phyloP scores from a whole-genome alignment of 1,284 basidiomycete genomes.

The Cryptococcus floricola region DNA sequence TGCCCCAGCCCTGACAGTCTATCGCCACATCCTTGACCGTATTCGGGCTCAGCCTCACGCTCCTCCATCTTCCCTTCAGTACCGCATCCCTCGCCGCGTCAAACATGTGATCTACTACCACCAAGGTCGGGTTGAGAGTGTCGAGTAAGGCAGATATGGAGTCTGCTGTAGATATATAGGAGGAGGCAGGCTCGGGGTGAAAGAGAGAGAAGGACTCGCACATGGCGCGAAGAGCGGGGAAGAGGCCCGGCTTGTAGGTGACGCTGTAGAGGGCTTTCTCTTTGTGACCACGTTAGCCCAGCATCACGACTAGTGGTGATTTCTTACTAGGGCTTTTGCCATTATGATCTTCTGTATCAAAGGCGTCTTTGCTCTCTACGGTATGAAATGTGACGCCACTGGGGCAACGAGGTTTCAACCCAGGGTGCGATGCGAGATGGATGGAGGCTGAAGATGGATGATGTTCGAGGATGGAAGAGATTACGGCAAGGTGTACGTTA shows the following conservation, averaged over 20 bases:
- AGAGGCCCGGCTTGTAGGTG: slow-evolving; percentile 4
- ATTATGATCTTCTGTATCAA: no score
- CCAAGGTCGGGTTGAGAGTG: slow-evolving; percentile 12
- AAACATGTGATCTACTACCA: slow-evolving; percentile 15
- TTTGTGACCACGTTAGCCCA: no score
- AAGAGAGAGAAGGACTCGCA: slow-evolving; percentile 1
- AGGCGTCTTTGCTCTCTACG: no score
- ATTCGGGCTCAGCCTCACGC: slow-evolving; percentile 16
- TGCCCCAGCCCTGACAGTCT: slow-evolving; percentile 6
- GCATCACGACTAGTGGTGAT: no score
- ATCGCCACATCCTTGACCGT: slow-evolving; percentile 19
- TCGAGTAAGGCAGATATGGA: slow-evolving; percentile 3
- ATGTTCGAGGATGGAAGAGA: no score
- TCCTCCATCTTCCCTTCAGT: background rate
- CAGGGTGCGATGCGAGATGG: no score
- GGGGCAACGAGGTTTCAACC: no score
- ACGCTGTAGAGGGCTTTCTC: background rate
- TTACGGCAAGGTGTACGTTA: no score
- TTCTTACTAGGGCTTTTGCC: no score
- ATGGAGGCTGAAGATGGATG: no score
- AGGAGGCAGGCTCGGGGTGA: slow-evolving; percentile 7
- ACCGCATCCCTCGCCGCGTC: slow-evolving; percentile 17
- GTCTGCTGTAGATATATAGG: background rate
- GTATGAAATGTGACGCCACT: no score
- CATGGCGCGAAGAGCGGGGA: background rate